These are phyloP conservation scores for Fusarium burgessii DNA, from an alignment of 2,329 filamentous ascomycete species.

Conservation along the genomic window DNA sequence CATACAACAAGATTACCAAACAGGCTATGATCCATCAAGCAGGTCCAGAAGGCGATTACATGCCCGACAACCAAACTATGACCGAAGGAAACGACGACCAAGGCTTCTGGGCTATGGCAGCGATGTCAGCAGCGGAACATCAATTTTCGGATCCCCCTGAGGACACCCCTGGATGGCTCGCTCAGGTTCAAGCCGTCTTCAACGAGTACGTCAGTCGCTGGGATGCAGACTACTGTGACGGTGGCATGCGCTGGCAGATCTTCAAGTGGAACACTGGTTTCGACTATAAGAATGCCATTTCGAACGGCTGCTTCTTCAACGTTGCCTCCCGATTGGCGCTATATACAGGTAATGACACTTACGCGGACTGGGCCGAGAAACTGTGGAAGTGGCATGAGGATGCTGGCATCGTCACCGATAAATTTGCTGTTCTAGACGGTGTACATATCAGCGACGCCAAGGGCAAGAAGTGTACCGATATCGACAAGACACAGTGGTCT, in stretches of 20 bases:
- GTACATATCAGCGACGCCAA: constrained; percentile 52
- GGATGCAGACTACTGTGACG: constrained; percentile 73
- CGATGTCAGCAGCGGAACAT: constrained; percentile 81
- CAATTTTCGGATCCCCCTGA: constrained; percentile 76
- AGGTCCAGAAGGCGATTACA: constrained; percentile 70
- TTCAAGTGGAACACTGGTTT: constrained; percentile 80
- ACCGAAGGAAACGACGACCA: constrained; percentile 79
- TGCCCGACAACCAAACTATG: constrained; percentile 74
- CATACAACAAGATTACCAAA: constrained; percentile 70
- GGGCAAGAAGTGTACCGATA: constrained; percentile 64
- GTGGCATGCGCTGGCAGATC: constrained; percentile 88
- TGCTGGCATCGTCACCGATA: constrained; percentile 66
- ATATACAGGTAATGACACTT: constrained; percentile 84
- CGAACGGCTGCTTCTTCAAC: constrained; percentile 78
- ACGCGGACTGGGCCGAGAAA: constrained; percentile 79
- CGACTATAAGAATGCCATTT: constrained; percentile 76
- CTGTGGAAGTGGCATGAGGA: constrained; percentile 74
- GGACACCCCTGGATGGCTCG: constrained; percentile 77
- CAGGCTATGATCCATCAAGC: constrained; percentile 72
- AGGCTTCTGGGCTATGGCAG: constrained; percentile 87
- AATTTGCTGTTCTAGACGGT: constrained; percentile 68
- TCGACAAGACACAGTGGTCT: constrained; percentile 73
- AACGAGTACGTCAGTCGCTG: constrained; percentile 80
- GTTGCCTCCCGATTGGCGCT: constrained; percentile 77
- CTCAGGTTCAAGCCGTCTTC: constrained; percentile 81